Percentiles rank a stretch among this genome's conserved stretches.
Evolutionary conservation across 2,329 filamentous ascomycete genomes (phyloP).

Genomic region (Ophioceras dolichostomum): DNA sequence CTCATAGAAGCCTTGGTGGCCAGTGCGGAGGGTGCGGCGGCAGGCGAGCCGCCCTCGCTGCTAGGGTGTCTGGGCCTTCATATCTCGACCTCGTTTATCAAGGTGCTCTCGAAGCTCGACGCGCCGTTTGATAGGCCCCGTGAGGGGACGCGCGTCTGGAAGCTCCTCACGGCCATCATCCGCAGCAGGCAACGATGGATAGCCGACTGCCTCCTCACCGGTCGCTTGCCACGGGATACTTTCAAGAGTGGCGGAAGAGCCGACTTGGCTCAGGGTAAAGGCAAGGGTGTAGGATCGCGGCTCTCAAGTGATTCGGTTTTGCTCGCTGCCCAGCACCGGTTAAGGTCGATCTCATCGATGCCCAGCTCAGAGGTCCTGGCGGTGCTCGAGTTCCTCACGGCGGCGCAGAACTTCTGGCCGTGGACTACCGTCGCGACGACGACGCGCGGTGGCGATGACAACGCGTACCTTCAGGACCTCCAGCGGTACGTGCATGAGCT

Average conservation of each 20-base stretch:
- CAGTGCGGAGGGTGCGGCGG: slow-evolving; percentile 47
- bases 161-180: slow-evolving; percentile 73
- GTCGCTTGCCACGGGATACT: slow-evolving; percentile 68
- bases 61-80: slow-evolving; percentile 77
- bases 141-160: slow-evolving; percentile 65
- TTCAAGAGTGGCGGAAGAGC: too few relatives aligned
- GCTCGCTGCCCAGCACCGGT: slow-evolving; percentile 56
- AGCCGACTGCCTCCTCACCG: slow-evolving; percentile 83
- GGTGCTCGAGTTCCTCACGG: slow-evolving; percentile 75
- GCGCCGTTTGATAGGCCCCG: slow-evolving; percentile 55
- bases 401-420: slow-evolving; percentile 88
- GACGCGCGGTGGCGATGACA: slow-evolving; percentile 36
- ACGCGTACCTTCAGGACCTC: slow-evolving; percentile 59
- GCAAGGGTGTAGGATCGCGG: slow-evolving; percentile 31
- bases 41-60: slow-evolving; percentile 79
- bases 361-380: slow-evolving; percentile 56
- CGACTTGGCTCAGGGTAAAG: too few relatives aligned
- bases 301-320: slow-evolving; percentile 53
- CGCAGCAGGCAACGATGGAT: slow-evolving; percentile 93
- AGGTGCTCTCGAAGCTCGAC: slow-evolving; percentile 64
- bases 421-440: slow-evolving; percentile 79
- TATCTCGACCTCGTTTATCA: slow-evolving; percentile 73
- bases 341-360: slow-evolving; percentile 53
- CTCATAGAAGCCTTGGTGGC: slow-evolving; percentile 64
- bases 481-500: slow-evolving; percentile 55